These are phyloP conservation scores for Musa schizocarpa DNA, from an alignment of 176 grass and related monocot species.

Conservation along the genomic window DNA sequence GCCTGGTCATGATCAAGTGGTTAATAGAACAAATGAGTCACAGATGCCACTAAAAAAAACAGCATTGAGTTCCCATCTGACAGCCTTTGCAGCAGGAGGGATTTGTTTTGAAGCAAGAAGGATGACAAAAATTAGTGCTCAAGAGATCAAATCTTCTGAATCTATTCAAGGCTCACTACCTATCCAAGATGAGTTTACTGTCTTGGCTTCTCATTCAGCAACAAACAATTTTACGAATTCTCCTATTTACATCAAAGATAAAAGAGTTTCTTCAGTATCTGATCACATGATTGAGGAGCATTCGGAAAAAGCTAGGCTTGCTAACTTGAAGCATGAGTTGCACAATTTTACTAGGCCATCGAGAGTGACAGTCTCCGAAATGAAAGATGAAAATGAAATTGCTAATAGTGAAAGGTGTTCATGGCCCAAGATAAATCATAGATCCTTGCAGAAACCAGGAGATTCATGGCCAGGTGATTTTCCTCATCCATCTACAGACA, in stretches of 20 bases:
- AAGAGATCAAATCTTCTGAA: background rate
- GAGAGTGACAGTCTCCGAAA: background rate
- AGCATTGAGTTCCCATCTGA: background rate
- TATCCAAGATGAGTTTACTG: background rate
- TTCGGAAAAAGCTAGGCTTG: background rate
- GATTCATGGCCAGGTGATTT: background rate
- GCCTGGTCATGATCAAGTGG: background rate
- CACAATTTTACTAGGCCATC: background rate
- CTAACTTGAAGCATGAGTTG: background rate
- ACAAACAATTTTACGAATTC: background rate
- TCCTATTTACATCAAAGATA: background rate
- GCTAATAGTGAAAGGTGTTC: background rate
- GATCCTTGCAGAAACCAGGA: background rate
- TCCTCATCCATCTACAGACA: background rate
- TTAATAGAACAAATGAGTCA: background rate
- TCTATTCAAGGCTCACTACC: background rate
- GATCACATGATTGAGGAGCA: background rate
- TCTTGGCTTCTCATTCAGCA: background rate
- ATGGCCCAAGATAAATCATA: background rate
- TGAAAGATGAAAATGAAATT: background rate
- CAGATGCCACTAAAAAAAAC: background rate
- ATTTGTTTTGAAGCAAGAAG: background rate
- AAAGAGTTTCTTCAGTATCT: background rate
- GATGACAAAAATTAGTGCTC: background rate
- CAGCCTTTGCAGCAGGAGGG: constrained; percentile 1